Percentiles rank a stretch among this genome's conserved stretches.
Evolutionary conservation across 2,329 filamentous ascomycete species (phyloP).

Genomic region (Cercospora brassicicola): DNA sequence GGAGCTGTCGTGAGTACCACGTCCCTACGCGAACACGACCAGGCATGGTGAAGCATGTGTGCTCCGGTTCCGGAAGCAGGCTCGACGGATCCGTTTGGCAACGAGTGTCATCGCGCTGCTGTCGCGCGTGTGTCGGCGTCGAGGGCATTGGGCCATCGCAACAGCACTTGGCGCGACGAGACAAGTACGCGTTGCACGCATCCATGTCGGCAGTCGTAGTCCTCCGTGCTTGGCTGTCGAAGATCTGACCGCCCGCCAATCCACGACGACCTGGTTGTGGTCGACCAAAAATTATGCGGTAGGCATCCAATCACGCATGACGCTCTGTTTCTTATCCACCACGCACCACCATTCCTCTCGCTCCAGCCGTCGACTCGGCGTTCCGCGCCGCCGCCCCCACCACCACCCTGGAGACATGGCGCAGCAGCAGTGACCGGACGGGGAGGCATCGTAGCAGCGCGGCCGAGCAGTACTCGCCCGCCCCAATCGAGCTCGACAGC

Average conservation of each 20-base stretch:
- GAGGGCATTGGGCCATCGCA: not conserved
- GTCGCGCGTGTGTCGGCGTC: not conserved
- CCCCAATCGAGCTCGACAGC: conserved; percentile 31
- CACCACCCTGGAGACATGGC: conserved; percentile 15
- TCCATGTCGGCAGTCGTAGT: not conserved
- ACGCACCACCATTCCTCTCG: not conserved
- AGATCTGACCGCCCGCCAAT: not conserved
- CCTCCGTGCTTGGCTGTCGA: not conserved
- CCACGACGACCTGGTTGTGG: not conserved
- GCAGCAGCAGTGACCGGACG: conserved; percentile 15
- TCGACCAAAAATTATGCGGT: not conserved
- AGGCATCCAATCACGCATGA: conserved; percentile 6
- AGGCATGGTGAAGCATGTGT: not conserved
- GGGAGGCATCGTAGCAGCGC: conserved; percentile 11
- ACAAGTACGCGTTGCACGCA: not conserved
- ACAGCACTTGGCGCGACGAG: not conserved
- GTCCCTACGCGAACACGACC: not conserved
- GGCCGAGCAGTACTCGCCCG: not conserved
- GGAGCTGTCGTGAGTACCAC: not conserved
- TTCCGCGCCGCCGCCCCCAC: conserved; percentile 8
- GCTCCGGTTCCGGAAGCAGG: not conserved
- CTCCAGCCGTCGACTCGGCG: conserved; percentile 11
- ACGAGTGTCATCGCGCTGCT: not conserved
- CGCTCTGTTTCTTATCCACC: not conserved
- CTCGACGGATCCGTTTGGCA: not conserved